Conservation (phyloP, 345 rosid species). For the Cardiospermum halicacabum region DNA sequence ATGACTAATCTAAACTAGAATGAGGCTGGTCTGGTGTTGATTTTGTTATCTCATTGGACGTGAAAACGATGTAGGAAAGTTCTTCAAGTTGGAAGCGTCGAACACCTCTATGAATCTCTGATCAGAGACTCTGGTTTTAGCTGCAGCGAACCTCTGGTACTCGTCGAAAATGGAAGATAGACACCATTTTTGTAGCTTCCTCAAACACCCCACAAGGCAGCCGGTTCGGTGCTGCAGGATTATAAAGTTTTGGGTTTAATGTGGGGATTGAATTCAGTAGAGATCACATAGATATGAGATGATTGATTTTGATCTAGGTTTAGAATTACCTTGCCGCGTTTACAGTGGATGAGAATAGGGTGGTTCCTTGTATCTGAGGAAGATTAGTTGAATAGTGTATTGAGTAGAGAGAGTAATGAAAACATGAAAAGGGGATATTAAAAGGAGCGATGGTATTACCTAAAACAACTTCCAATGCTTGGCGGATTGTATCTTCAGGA, state of each 20-base stretch:
- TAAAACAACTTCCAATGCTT: constrained; percentile 61
- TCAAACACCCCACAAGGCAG: constrained; percentile 67
- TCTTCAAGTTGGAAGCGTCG: constrained; percentile 49
- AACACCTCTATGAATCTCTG: constrained; percentile 70
- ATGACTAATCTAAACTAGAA: too few species aligned
- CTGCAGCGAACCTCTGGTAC: constrained; percentile 69
- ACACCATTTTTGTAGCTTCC: constrained; percentile 80
- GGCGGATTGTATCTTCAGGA: constrained; percentile 58
- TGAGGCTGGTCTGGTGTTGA: too few species aligned
- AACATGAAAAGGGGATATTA: background rate
- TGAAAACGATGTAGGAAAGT: constrained; percentile 40
- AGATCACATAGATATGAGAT: background rate
- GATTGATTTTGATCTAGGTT: too few species aligned
- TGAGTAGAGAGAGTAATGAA: constrained; percentile 10
- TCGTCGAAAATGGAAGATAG: constrained; percentile 67
- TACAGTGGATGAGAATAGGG: constrained; percentile 73
- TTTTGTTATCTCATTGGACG: constrained; percentile 25
- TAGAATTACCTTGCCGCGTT: constrained; percentile 78
- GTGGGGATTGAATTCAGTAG: background rate
- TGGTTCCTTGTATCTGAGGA: constrained; percentile 56
- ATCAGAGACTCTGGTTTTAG: constrained; percentile 63
- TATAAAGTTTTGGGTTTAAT: background rate
- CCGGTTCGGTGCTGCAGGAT: constrained; percentile 67
- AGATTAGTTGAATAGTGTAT: background rate
- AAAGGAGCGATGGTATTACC: constrained; percentile 33